Evolutionary conservation across 164 flowering plant species (phyloP).

Genomic region (Pachysandra terminalis): DNA sequence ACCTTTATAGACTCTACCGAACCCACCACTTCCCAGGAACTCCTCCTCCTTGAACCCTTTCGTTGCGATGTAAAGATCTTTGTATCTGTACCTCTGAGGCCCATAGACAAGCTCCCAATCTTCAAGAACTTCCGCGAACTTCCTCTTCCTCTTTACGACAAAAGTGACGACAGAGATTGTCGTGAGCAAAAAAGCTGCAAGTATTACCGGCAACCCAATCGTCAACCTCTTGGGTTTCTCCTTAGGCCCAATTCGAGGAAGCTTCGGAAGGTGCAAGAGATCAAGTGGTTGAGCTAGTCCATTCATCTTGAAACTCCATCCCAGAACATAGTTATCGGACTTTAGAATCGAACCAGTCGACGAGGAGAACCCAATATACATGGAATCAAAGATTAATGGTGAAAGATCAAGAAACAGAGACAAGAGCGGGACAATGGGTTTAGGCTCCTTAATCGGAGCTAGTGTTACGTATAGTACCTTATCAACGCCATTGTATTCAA

Average conservation of each 20-base stretch:
- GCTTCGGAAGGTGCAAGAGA: slow-evolving; percentile 30
- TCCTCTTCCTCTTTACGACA: slow-evolving; percentile 14
- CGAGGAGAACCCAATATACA: slow-evolving; percentile 20
- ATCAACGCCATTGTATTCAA: slow-evolving; percentile 11
- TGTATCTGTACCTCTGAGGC: slow-evolving; percentile 35
- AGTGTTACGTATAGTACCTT: slow-evolving; percentile 16
- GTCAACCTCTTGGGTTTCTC: slow-evolving; percentile 7
- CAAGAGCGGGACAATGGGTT: slow-evolving; percentile 13
- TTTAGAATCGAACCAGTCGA: slow-evolving; percentile 5
- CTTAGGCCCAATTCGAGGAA: slow-evolving; percentile 22
- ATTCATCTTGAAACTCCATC: slow-evolving; percentile 20
- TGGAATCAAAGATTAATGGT: neutral
- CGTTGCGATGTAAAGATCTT: slow-evolving; percentile 31
- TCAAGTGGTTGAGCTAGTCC: slow-evolving; percentile 17
- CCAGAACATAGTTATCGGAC: slow-evolving; percentile 2
- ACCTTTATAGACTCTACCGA: slow-evolving; percentile 41
- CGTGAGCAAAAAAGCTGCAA: neutral
- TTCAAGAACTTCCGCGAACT: slow-evolving; percentile 31
- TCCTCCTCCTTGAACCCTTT: slow-evolving; percentile 31
- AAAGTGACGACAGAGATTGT: neutral
- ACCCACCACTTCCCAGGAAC: slow-evolving; percentile 37
- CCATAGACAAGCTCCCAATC: slow-evolving; percentile 38
- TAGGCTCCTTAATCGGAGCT: slow-evolving; percentile 11
- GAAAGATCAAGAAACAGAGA: slow-evolving; percentile 12
- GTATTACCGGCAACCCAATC: slow-evolving; percentile 15